Evolutionary conservation across 1,284 basidiomycete genomes (phyloP).

Genomic region (Leccinum pallidistipes): DNA sequence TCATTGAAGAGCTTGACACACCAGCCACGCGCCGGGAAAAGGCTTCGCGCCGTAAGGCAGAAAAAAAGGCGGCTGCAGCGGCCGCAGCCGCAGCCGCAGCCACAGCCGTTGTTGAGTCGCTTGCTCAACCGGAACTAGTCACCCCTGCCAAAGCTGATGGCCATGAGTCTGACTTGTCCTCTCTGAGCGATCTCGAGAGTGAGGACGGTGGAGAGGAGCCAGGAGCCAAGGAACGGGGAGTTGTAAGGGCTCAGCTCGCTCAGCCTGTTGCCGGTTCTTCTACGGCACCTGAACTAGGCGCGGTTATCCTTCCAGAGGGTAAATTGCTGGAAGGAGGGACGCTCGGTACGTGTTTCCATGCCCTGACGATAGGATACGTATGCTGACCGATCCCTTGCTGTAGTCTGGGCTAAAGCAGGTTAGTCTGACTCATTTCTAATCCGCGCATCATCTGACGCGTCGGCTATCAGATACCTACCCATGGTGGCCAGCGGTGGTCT

Average conservation of each 20-base stretch:
- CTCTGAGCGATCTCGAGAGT: conserved; percentile 33
- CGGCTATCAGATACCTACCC: conserved; percentile 33
- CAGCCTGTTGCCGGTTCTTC: conserved; percentile 9
- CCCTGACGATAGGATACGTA: background rate
- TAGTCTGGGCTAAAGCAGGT: conserved; percentile 71
- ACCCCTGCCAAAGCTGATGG: conserved; percentile 14
- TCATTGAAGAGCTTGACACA: conserved; percentile 70
- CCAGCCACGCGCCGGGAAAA: conserved; percentile 63
- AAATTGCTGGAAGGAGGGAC: conserved; percentile 48
- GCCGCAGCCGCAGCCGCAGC: conserved; percentile 28
- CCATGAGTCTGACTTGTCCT: conserved; percentile 30
- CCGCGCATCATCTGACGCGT: conserved; percentile 5
- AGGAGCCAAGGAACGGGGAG: conserved; percentile 3
- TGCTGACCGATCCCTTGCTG: background rate
- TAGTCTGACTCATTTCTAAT: conserved; percentile 1
- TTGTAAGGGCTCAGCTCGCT: background rate
- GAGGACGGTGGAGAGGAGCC: conserved; percentile 16
- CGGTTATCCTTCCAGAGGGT: conserved; percentile 29
- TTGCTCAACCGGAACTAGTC: conserved; percentile 1
- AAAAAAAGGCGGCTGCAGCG: conserved; percentile 36
- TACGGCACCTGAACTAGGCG: conserved; percentile 21
- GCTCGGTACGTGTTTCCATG: conserved; percentile 42
- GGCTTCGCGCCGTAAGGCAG: conserved; percentile 46
- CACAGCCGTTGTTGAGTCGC: conserved; percentile 13
- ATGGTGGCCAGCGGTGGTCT: conserved; percentile 68